Evolutionary conservation across 495 filamentous ascomycete genomes (phyloP).

Genomic region (Penicillium goetzii): DNA sequence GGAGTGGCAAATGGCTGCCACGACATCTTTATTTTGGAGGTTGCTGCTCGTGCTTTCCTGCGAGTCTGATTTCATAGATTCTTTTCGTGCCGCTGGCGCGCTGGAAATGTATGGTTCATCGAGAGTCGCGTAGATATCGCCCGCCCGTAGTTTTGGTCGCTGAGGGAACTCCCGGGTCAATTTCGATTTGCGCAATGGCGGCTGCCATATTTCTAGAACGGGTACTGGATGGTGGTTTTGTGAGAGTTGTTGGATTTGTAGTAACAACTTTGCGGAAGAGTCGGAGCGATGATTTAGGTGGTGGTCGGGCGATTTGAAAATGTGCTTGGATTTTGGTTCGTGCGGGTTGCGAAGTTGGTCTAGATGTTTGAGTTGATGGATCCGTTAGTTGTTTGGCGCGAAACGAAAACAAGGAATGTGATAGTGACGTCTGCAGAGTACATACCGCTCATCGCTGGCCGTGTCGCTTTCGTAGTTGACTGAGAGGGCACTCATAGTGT

Average conservation of each 20-base stretch:
- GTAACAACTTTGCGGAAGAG: slow-evolving; percentile 37
- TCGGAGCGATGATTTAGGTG: slow-evolving; percentile 39
- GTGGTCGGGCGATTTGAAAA: slow-evolving; percentile 43
- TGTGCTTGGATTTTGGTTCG: slow-evolving; percentile 31
- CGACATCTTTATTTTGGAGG: slow-evolving; percentile 20
- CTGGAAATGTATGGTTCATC: slow-evolving; percentile 32
- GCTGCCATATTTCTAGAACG: slow-evolving; percentile 44
- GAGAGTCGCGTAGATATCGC: slow-evolving; percentile 41
- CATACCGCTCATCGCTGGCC: slow-evolving; percentile 33
- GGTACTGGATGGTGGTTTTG: slow-evolving; percentile 35
- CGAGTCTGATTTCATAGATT: slow-evolving; percentile 20
- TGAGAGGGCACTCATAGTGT: slow-evolving; percentile 21
- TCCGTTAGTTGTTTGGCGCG: not conserved
- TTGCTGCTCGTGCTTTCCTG: not conserved
- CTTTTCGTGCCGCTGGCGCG: not conserved
- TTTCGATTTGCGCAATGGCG: slow-evolving; percentile 36
- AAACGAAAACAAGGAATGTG: not conserved
- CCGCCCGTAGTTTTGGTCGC: slow-evolving; percentile 31
- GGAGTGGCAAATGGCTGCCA: slow-evolving; percentile 28
- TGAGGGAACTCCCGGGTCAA: slow-evolving; percentile 27
- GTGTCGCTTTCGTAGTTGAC: slow-evolving; percentile 32
- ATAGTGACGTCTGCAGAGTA: not conserved
- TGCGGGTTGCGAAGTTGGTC: slow-evolving; percentile 16
- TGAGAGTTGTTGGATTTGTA: slow-evolving; percentile 47
- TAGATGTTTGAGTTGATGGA: slow-evolving; percentile 5